These are phyloP conservation scores for Xerocomellus amylosporus DNA, from an alignment of 768 basidiomycete species.

Conservation along the genomic window DNA sequence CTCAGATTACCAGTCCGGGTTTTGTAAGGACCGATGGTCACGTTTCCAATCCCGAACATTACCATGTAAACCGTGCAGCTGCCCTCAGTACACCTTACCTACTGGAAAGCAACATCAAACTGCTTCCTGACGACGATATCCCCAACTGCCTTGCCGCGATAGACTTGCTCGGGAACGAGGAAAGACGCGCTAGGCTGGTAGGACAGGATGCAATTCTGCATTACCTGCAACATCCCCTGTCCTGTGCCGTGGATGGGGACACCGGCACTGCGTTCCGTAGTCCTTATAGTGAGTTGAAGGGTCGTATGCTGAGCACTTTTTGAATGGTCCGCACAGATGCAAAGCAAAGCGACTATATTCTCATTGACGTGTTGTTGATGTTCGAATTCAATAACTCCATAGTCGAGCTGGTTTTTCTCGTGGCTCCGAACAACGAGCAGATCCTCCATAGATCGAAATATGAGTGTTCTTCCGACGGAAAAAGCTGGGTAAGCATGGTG, in stretches of 20 bases:
- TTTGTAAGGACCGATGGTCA: slow-evolving; percentile 11
- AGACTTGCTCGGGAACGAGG: slow-evolving; percentile 46
- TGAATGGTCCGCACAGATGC: slow-evolving; percentile 17
- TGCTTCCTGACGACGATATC: slow-evolving; percentile 37
- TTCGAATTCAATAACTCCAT: slow-evolving; percentile 19
- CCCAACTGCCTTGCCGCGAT: slow-evolving; percentile 26
- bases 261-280: slow-evolving; percentile 50
- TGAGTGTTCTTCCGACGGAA: slow-evolving; percentile 32
- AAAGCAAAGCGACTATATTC: slow-evolving; percentile 37
- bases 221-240: slow-evolving; percentile 47
- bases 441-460: slow-evolving; percentile 29
- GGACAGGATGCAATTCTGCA: slow-evolving; percentile 33
- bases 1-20: background rate
- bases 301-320: slow-evolving; percentile 12
- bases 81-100: slow-evolving; percentile 46
- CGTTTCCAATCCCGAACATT: background rate
- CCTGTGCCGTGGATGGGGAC: slow-evolving; percentile 56
- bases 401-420: slow-evolving; percentile 37
- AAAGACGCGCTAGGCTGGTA: slow-evolving; percentile 32
- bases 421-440: slow-evolving; percentile 33
- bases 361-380: slow-evolving; percentile 37
- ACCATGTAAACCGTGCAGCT: slow-evolving; percentile 32
- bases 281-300: slow-evolving; percentile 38
- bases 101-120: slow-evolving; percentile 50
- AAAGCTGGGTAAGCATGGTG: slow-evolving; percentile 31